Evolutionary conservation across 495 filamentous ascomycete genomes (phyloP), one percentile per base, ranked within the genome.

Genomic region (Hypoxylon lienhwacheense): DNA sequence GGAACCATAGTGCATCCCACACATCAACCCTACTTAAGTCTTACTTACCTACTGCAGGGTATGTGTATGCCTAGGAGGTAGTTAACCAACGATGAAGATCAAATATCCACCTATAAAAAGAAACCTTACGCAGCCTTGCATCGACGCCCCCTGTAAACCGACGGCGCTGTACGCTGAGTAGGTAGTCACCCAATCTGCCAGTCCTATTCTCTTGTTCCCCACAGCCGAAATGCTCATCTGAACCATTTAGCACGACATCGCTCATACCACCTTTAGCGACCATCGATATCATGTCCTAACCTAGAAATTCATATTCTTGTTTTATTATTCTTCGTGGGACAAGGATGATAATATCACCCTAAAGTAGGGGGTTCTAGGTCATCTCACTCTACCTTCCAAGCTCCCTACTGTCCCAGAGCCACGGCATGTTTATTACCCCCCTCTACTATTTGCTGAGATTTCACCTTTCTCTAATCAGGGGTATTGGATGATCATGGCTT

Each of bases 181-280:
- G 21, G 25, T n/a, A n/a, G n/a, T n/a, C n/a, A n/a, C n/a, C n/a
- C 11, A 50, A 37, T 39, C 24, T 16, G 41, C 51, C 51, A 55
- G 51, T 55, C 51, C 34, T 39, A 7, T 35, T 51, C 51, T 5
- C 37, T 28, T 45, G n/a, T 31, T 21, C 50, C 56, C 56, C 45
- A 60, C 44, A 60, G 42, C 56, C 56, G 50, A 60, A 12, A 40
- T 26, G 35, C 42, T 53, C 48, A 52, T 53, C 39, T 29, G 4
- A 25, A 48, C 55, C 19, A 14, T 42, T 20, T 19, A 53, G 36
- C 55, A 59, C 55, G 55, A 53, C 55, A 59, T 59, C 49, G 17
- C 53, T 53, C 20, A 53, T 50, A 59, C 48, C 43, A 20, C 14
- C 48, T 29, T 39, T 20, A 26, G 37, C 10, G n/a, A 12, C 14